Evolutionary conservation across 2,329 filamentous ascomycete species (phyloP), one percentile per base, ranked within the genome.

Genomic region (Nakataea oryzae): DNA sequence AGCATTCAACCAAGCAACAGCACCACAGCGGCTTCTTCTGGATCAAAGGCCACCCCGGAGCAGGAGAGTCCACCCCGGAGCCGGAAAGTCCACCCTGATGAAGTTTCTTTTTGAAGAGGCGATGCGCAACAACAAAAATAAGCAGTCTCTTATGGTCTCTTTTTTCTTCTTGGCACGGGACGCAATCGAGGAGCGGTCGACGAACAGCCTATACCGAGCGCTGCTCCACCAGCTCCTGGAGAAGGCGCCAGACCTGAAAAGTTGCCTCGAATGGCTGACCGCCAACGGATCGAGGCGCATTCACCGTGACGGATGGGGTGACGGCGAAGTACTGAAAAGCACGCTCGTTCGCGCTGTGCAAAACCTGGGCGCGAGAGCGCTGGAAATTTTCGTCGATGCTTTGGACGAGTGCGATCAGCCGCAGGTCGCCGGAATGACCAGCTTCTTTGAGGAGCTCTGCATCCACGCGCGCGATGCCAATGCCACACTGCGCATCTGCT

Each of bases 101-200:
- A 78, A 76, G 60, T 74, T 72, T 32, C 63, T 65, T 24, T 66
- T 68, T 6, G 62, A 62, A n/a, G 59, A 66, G 0, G 34, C 62
- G 11, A 67, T 67, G 54, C 30, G 64, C 21, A n/a, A 7, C 21
- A 11, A 17, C 34, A 56, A 27, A 54, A n/a, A n/a, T 9, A 17
- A 54, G 2, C 50, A 11, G n/a, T 24, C 61, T 54, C 32, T 65
- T 4, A 60, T 68, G 8, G 63, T 71, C 9, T 70, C 68, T 0
- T 81, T 80, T 67, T 82, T 81, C 70, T 82, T 81, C 72, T 77
- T 79, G 61, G 78, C 78, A 0, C 68, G 77, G 58, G 78, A 78
- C 0, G 67, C 69, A 0, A 61, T 69, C 7, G 67, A 78, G n/a
- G 78, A 82, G 63, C 79, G 73, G 64, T 73, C 77, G 0, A 73